A percentile compares a stretch with the other conserved stretches of the same genome.
phyloP scores from a whole-genome alignment of 1,284 basidiomycete genomes.

The Melampsora americana region DNA sequence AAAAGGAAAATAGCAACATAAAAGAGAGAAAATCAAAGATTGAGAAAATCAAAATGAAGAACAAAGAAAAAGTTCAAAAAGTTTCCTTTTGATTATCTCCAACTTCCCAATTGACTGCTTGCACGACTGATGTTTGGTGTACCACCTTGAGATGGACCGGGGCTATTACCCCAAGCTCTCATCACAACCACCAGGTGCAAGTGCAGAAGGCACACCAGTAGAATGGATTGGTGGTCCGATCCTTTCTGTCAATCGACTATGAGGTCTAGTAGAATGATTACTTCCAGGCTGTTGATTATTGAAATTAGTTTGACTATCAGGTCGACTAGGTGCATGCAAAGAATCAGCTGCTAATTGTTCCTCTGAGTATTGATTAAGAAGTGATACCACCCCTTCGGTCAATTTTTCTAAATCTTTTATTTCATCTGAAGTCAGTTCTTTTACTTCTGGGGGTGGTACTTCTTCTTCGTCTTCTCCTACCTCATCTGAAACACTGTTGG shows the following conservation, averaged over 20 bases:
- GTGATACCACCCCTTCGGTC: conserved; percentile 39
- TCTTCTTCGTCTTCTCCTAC: conserved; percentile 21
- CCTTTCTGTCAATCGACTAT: conserved; percentile 33
- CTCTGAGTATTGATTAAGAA: conserved; percentile 39
- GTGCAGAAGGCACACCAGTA: conserved; percentile 1
- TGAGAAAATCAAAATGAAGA: too few relatives aligned
- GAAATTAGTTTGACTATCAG: conserved; percentile 32
- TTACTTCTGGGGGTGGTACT: conserved; percentile 8
- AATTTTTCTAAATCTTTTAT: conserved; percentile 32
- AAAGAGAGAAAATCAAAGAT: too few relatives aligned
- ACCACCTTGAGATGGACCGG: not conserved
- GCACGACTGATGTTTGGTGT: conserved; percentile 1
- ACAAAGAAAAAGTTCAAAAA: too few relatives aligned
- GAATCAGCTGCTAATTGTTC: conserved; percentile 40
- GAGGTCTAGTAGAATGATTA: conserved; percentile 15
- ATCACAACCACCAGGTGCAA: conserved; percentile 5
- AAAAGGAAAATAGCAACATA: too few relatives aligned
- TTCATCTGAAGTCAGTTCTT: conserved; percentile 9
- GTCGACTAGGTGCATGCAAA: conserved; percentile 34
- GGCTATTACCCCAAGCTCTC: conserved; percentile 1
- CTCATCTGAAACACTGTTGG: conserved; percentile 13
- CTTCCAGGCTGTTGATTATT: conserved; percentile 7
- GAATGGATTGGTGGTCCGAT: not conserved
- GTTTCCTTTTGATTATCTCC: not conserved
- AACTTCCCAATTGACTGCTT: conserved; percentile 2